A percentile compares a stretch with the other conserved stretches of the same genome.
phyloP scores from a whole-genome alignment of 2,329 filamentous ascomycete species.

The Phoma herbarum region DNA sequence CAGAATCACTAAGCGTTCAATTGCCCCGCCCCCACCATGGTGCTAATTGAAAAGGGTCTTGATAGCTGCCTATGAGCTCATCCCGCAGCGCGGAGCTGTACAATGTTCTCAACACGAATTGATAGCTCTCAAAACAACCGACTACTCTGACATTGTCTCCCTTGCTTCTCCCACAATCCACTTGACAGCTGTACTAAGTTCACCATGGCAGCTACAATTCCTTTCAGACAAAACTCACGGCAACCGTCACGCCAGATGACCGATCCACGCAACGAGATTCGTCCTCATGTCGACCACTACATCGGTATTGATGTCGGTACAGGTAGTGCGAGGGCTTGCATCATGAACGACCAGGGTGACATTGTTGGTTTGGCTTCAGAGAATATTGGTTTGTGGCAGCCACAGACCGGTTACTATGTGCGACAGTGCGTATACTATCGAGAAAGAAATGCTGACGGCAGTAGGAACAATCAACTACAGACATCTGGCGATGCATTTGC shows the following conservation, averaged over 20 bases:
- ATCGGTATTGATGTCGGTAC: slow-evolving; percentile 97
- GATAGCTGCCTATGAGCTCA: slow-evolving; percentile 51
- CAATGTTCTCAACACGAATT: slow-evolving; percentile 45
- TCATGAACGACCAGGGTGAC: slow-evolving; percentile 90
- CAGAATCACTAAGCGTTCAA: slow-evolving; percentile 31
- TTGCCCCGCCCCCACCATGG: slow-evolving; percentile 47
- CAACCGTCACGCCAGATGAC: slow-evolving; percentile 57
- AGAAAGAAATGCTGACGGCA: slow-evolving; percentile 20
- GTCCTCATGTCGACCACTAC: slow-evolving; percentile 67
- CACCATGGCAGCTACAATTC: slow-evolving; percentile 38
- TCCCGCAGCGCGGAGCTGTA: slow-evolving; percentile 41
- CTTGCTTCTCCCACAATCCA: background rate
- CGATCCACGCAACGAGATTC: slow-evolving; percentile 65
- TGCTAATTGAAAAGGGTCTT: slow-evolving; percentile 30
- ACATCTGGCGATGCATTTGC: slow-evolving; percentile 97
- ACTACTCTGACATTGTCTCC: slow-evolving; percentile 1
- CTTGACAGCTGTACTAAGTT: slow-evolving; percentile 5
- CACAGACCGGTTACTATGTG: slow-evolving; percentile 64
- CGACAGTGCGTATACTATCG: background rate
- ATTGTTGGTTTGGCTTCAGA: slow-evolving; percentile 71
- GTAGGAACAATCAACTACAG: slow-evolving; percentile 94
- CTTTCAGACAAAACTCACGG: slow-evolving; percentile 40
- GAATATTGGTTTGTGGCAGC: slow-evolving; percentile 63
- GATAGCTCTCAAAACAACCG: slow-evolving; percentile 8
- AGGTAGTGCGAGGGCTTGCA: slow-evolving; percentile 91